phyloP scores from a whole-genome alignment of 2,329 filamentous ascomycete species.

The Monosporascus sp. region DNA sequence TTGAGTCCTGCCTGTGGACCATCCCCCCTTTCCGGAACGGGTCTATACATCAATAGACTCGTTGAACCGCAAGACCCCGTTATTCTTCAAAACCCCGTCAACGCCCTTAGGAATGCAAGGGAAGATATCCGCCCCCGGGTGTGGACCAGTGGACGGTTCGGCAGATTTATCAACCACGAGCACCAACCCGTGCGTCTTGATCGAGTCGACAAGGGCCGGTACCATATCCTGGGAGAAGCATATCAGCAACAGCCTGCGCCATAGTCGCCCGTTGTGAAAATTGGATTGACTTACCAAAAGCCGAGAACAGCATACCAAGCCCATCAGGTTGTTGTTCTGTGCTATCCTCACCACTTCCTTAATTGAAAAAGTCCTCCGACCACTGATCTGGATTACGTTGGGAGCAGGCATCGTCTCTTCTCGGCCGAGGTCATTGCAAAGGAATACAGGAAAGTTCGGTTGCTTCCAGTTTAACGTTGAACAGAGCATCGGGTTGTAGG shows the following conservation, averaged over 20 bases:
- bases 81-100: slow-evolving; percentile 78
- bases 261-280: not conserved
- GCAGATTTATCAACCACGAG: slow-evolving; percentile 83
- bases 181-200: slow-evolving; percentile 90
- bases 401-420: slow-evolving; percentile 41
- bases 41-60: slow-evolving; percentile 72
- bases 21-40: too few relatives aligned
- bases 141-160: slow-evolving; percentile 38
- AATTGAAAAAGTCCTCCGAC: slow-evolving; percentile 73
- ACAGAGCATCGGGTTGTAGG: slow-evolving; percentile 84
- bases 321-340: slow-evolving; percentile 97
- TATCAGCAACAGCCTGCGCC: slow-evolving; percentile 10
- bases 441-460: slow-evolving; percentile 92
- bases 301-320: slow-evolving; percentile 81
- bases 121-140: slow-evolving; percentile 44
- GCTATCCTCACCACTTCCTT: slow-evolving; percentile 93
- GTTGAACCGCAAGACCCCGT: slow-evolving; percentile 88
- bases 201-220: slow-evolving; percentile 82
- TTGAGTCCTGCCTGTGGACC: too few relatives aligned
- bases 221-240: slow-evolving; percentile 68
- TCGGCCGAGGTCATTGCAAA: slow-evolving; percentile 85
- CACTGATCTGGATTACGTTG: slow-evolving; percentile 47
- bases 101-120: slow-evolving; percentile 70
- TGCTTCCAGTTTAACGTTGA: slow-evolving; percentile 98
- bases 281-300: slow-evolving; percentile 61